A percentile compares a stretch with the other conserved stretches of the same genome.
phyloP scores from a whole-genome alignment of 2,329 filamentous ascomycete species.

The Cladophialophora bantiana region DNA sequence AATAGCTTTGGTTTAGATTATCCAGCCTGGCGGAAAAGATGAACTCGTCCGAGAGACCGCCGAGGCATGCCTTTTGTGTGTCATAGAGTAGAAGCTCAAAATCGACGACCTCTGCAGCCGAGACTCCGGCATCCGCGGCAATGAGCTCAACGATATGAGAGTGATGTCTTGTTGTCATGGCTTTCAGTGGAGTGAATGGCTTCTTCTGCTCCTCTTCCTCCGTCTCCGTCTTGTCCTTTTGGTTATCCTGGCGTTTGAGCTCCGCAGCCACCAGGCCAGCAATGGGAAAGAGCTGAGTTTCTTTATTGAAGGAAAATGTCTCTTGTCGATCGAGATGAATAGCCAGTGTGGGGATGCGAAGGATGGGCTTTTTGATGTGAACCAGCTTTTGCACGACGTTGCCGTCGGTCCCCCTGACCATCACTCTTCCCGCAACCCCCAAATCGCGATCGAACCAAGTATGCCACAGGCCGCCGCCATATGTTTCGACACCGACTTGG shows the following conservation, averaged over 20 bases:
- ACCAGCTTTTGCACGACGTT: slow-evolving; percentile 83
- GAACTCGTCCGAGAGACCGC: slow-evolving; percentile 90
- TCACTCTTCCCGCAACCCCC: slow-evolving; percentile 84
- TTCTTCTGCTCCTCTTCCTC: slow-evolving; percentile 53
- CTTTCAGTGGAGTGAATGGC: slow-evolving; percentile 75
- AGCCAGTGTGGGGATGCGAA: slow-evolving; percentile 90
- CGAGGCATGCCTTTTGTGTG: slow-evolving; percentile 87
- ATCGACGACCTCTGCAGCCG: slow-evolving; percentile 77
- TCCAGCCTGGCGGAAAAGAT: slow-evolving; percentile 96
- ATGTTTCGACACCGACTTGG: slow-evolving; percentile 95
- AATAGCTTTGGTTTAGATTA: slow-evolving; percentile 96
- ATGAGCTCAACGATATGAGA: slow-evolving; percentile 85
- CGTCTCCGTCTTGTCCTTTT: slow-evolving; percentile 46
- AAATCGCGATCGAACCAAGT: slow-evolving; percentile 98
- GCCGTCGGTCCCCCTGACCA: slow-evolving; percentile 76
- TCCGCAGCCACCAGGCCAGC: slow-evolving; percentile 85
- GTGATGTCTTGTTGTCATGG: slow-evolving; percentile 83
- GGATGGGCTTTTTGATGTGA: slow-evolving; percentile 87
- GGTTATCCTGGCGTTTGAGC: slow-evolving; percentile 72
- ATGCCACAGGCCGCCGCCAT: slow-evolving; percentile 96
- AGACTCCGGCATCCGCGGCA: slow-evolving; percentile 76
- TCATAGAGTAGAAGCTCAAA: slow-evolving; percentile 98
- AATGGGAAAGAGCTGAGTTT: slow-evolving; percentile 94
- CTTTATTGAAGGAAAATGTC: slow-evolving; percentile 94
- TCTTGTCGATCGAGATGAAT: slow-evolving; percentile 90